Evolutionary conservation across 2,329 filamentous ascomycete species (phyloP).

Genomic region (Colletotrichum plurivorum): DNA sequence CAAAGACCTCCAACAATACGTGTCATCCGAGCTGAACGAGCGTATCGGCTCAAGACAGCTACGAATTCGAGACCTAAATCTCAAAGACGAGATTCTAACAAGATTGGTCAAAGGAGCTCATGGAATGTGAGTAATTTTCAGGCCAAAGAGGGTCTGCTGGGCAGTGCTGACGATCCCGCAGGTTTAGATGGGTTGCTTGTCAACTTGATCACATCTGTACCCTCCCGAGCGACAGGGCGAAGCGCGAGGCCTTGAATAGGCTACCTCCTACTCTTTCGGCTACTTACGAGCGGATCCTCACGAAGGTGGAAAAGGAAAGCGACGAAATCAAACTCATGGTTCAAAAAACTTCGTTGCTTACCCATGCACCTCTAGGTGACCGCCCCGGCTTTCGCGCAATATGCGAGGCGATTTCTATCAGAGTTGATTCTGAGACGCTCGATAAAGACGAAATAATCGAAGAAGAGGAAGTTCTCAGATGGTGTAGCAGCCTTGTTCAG

Average conservation of each 20-base stretch:
- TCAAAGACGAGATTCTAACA: neutral
- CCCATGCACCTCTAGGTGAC: too few relatives aligned
- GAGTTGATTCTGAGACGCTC: neutral
- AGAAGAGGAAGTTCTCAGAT: neutral
- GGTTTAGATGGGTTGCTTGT: constrained; percentile 11
- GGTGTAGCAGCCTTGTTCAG: neutral
- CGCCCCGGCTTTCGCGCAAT: neutral
- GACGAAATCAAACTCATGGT: neutral
- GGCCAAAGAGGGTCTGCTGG: too few relatives aligned
- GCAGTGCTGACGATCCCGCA: neutral
- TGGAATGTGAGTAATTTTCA: neutral
- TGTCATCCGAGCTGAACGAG: neutral
- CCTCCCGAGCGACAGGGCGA: neutral
- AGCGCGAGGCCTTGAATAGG: neutral
- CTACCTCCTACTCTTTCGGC: neutral
- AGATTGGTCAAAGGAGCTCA: neutral
- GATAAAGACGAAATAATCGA: neutral
- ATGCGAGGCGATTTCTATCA: neutral
- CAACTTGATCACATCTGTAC: constrained; percentile 9
- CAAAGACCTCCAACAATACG: constrained; percentile 2
- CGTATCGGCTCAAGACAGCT: neutral
- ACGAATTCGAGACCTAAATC: neutral
- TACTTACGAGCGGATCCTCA: constrained; percentile 1
- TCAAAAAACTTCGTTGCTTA: neutral
- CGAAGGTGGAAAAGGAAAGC: neutral